A percentile compares a stretch with the other conserved stretches of the same genome.
Conservation (phyloP, 106 monocot genomes). For the Gastrodia elata region DNA sequence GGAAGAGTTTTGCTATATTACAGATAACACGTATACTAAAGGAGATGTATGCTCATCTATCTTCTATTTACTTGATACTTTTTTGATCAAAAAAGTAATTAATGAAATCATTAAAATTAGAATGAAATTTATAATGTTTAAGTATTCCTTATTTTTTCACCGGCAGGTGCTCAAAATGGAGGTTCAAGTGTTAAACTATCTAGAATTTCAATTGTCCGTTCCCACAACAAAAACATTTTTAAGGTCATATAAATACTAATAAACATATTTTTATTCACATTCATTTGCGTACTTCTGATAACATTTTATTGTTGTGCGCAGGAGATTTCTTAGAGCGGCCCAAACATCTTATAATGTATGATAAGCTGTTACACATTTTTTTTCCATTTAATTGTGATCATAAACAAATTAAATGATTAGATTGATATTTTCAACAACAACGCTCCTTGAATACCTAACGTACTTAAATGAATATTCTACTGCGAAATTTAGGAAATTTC, state of each 20-base stretch:
- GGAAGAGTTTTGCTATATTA: conserved; percentile 80
- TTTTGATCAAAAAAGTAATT: neutral
- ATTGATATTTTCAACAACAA: neutral
- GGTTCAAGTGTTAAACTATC: conserved; percentile 33
- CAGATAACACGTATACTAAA: conserved; percentile 66
- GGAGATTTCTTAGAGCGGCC: conserved; percentile 86
- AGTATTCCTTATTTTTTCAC: neutral
- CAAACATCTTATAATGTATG: conserved; percentile 55
- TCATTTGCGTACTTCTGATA: neutral
- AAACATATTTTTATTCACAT: neutral
- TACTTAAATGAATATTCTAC: neutral
- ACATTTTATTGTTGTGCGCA: conserved; percentile 14
- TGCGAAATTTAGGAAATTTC: neutral
- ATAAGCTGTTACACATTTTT: neutral
- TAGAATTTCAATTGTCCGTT: conserved; percentile 49
- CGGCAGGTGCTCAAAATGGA: conserved; percentile 75
- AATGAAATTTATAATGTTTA: neutral
- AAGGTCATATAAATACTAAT: conserved; percentile 25
- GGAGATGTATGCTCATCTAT: conserved; percentile 40
- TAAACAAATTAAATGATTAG: neutral
- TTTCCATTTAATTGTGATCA: neutral
- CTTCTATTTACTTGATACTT: neutral
- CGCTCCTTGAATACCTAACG: neutral
- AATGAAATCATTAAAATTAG: neutral
- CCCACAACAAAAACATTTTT: conserved; percentile 83